Evolutionary conservation across 192 early-diverging fungal genomes (phyloP).

Genomic region (Umbelopsis isabellina): DNA sequence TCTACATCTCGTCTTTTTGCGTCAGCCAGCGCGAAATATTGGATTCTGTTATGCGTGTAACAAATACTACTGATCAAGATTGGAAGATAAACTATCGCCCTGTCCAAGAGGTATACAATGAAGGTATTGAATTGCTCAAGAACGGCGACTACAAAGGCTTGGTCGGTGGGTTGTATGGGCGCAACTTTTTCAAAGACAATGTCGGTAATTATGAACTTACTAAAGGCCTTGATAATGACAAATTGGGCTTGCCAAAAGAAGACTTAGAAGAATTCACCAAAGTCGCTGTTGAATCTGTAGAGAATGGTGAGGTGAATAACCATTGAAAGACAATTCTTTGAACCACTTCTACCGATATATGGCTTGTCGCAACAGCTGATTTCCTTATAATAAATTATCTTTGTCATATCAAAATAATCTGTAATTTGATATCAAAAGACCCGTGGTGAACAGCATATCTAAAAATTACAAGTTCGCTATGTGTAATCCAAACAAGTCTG

Average conservation of each 20-base stretch:
- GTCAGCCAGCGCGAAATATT: background rate
- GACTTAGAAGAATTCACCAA: background rate
- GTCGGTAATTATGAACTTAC: background rate
- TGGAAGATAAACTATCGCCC: slow-evolving; percentile 4
- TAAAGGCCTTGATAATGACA: background rate
- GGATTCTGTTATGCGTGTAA: background rate
- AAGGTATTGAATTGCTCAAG: background rate
- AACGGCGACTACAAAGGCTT: background rate
- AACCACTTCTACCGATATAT: too few species aligned
- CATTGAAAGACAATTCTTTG: too few species aligned
- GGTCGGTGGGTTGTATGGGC: background rate
- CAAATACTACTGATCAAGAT: background rate
- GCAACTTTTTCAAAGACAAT: slow-evolving; percentile 12
- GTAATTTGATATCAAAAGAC: too few species aligned
- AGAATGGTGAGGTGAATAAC: too few species aligned
- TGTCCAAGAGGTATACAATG: background rate
- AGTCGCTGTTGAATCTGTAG: background rate
- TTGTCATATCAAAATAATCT: too few species aligned
- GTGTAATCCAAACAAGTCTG: too few species aligned
- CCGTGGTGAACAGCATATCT: too few species aligned
- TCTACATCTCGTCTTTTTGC: background rate
- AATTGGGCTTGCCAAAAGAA: background rate
- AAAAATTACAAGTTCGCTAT: too few species aligned
- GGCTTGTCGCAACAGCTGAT: too few species aligned
- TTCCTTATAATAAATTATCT: too few species aligned